These are phyloP conservation scores for Saccharomyces pastorianus DNA, from an alignment of 1,139 yeast genomes.

Conservation along the genomic window DNA sequence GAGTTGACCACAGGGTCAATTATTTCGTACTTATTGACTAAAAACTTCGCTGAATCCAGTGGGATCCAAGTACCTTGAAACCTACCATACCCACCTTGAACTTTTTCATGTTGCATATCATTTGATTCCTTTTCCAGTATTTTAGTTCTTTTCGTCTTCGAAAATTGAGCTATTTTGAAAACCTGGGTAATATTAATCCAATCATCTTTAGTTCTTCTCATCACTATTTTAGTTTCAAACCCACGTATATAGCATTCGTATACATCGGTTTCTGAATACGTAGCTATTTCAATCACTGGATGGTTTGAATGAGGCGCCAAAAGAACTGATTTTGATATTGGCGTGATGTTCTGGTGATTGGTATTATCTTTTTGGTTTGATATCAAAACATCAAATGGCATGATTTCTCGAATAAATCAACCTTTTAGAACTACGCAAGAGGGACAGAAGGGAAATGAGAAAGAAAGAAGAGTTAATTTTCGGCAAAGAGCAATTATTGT, in stretches of 20 bases:
- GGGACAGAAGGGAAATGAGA: background rate
- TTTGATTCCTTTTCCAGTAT: constrained; percentile 84
- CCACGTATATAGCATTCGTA: constrained; percentile 44
- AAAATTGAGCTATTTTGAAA: constrained; percentile 76
- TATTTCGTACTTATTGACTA: constrained; percentile 48
- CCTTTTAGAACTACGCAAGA: background rate
- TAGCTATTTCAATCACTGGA: constrained; percentile 31
- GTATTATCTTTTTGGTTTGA: background rate
- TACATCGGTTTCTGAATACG: constrained; percentile 40
- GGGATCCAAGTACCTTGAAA: constrained; percentile 96
- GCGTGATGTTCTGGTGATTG: background rate
- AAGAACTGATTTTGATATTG: background rate
- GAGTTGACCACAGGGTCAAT: constrained; percentile 46
- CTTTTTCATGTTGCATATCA: constrained; percentile 78
- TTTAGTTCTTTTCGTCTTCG: constrained; percentile 78
- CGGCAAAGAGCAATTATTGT: background rate
- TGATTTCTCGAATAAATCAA: background rate
- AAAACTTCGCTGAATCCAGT: constrained; percentile 42
- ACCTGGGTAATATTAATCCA: constrained; percentile 91
- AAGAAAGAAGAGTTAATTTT: background rate
- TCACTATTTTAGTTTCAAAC: constrained; percentile 32
- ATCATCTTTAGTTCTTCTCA: constrained; percentile 74
- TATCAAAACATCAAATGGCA: background rate
- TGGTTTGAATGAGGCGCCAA: constrained; percentile 5
- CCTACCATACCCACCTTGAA: constrained; percentile 92